phyloP scores from a whole-genome alignment of 805 yeast genomes.

The Saccharomycopsis sp. region DNA sequence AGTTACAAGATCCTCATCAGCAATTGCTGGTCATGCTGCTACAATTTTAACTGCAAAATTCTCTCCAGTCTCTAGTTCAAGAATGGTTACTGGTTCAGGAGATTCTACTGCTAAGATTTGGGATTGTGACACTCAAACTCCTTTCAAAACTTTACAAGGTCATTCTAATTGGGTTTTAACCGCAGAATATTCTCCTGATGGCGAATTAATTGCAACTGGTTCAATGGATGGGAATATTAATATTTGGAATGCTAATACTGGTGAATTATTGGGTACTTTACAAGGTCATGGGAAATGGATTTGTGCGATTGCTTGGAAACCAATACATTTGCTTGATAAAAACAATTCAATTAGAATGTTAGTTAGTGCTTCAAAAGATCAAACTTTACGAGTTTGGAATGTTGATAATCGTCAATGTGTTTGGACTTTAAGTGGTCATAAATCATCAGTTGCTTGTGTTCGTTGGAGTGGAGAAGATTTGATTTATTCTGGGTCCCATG shows the following conservation, averaged over 20 bases:
- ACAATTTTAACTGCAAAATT: constrained; percentile 87
- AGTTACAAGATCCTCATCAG: constrained; percentile 81
- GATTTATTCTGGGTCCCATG: constrained; percentile 86
- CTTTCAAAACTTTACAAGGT: constrained; percentile 67
- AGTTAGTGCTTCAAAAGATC: constrained; percentile 86
- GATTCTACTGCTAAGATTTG: constrained; percentile 92
- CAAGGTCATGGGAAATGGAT: constrained; percentile 86
- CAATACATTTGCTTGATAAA: constrained; percentile 71
- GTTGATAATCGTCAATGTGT: constrained; percentile 54
- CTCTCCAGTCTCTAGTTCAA: constrained; percentile 79
- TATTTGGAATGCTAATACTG: constrained; percentile 75
- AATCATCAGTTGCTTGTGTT: constrained; percentile 86
- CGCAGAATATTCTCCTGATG: constrained; percentile 88
- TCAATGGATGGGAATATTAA: constrained; percentile 87
- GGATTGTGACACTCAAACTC: constrained; percentile 95
- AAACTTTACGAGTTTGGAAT: constrained; percentile 86
- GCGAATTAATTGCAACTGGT: constrained; percentile 86
- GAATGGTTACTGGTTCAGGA: constrained; percentile 93
- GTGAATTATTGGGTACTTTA: constrained; percentile 26
- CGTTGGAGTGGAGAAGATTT: constrained; percentile 91
- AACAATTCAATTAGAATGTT: constrained; percentile 46
- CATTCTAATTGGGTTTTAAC: constrained; percentile 92
- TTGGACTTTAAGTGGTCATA: constrained; percentile 76
- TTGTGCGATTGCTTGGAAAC: constrained; percentile 89
- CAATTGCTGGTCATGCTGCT: constrained; percentile 92